These are phyloP conservation scores for Thelephora terrestris DNA, from an alignment of 1,284 basidiomycete genomes.

Conservation along the genomic window DNA sequence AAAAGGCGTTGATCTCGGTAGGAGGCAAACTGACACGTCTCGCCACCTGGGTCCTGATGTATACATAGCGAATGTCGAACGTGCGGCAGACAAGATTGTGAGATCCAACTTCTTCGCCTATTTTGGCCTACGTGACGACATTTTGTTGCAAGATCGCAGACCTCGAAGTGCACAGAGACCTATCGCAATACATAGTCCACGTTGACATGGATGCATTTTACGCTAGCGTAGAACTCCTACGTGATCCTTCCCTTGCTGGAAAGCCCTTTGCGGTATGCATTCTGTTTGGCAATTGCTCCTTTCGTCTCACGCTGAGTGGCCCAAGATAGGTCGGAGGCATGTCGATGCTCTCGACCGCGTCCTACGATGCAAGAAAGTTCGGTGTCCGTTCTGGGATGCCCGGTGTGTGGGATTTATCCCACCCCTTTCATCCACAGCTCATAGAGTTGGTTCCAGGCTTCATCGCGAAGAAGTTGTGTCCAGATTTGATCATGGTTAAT, in stretches of 20 bases:
- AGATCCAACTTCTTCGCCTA: constrained; percentile 10
- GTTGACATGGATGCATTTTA: constrained; percentile 81
- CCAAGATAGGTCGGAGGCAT: constrained; percentile 42
- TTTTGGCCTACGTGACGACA: neutral
- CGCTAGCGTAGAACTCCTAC: constrained; percentile 68
- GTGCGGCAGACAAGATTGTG: constrained; percentile 42
- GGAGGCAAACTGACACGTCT: constrained; percentile 19
- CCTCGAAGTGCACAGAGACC: constrained; percentile 70
- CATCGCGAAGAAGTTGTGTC: constrained; percentile 90
- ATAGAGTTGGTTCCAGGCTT: constrained; percentile 40
- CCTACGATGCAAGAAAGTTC: constrained; percentile 84
- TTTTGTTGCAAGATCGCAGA: constrained; percentile 47
- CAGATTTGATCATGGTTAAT: constrained; percentile 73
- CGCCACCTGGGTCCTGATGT: neutral
- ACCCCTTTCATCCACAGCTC: neutral
- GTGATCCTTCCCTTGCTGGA: constrained; percentile 69
- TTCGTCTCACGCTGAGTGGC: neutral
- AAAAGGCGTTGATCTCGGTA: constrained; percentile 49
- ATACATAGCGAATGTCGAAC: constrained; percentile 38
- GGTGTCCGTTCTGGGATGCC: constrained; percentile 89
- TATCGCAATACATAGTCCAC: constrained; percentile 79
- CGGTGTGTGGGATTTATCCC: constrained; percentile 29
- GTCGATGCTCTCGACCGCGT: constrained; percentile 72
- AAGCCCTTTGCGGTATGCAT: constrained; percentile 79
- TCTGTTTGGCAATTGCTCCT: neutral